A percentile compares a stretch with the other conserved stretches of the same genome.
These are phyloP conservation scores for Oryza nivara DNA, from an alignment of 176 grass and related monocot genomes.

Conservation along the genomic window DNA sequence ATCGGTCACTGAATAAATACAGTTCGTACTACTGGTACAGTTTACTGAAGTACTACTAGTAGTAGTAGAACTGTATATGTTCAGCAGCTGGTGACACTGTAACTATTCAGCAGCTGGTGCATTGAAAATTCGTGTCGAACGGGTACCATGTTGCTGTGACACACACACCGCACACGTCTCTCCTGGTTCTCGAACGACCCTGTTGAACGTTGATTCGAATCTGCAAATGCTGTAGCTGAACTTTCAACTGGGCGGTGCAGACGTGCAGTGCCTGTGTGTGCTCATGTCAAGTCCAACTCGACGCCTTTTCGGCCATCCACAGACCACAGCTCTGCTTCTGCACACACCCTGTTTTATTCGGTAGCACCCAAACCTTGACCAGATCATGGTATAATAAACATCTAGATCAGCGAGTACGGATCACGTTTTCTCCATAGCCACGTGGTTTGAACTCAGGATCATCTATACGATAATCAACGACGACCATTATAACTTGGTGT, in stretches of 20 bases:
- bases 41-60: background rate
- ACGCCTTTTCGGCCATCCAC: background rate
- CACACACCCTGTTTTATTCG: background rate
- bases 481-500: background rate
- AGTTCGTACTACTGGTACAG: background rate
- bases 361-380: constrained; percentile 29
- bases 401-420: background rate
- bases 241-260: background rate
- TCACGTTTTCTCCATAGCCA: background rate
- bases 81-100: background rate
- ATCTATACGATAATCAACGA: background rate
- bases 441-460: background rate
- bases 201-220: background rate
- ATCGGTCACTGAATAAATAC: background rate
- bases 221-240: background rate
- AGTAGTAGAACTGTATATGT: background rate
- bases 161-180: background rate
- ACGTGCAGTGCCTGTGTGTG: background rate
- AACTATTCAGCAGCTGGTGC: background rate
- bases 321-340: background rate
- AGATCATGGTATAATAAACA: background rate
- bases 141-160: background rate
- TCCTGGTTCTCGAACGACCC: background rate
- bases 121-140: background rate
- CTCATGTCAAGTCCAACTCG: background rate